A percentile compares a stretch with the other conserved stretches of the same genome.
phyloP scores from a whole-genome alignment of 208 protist genomes.

The Tetramitus jugosus region DNA sequence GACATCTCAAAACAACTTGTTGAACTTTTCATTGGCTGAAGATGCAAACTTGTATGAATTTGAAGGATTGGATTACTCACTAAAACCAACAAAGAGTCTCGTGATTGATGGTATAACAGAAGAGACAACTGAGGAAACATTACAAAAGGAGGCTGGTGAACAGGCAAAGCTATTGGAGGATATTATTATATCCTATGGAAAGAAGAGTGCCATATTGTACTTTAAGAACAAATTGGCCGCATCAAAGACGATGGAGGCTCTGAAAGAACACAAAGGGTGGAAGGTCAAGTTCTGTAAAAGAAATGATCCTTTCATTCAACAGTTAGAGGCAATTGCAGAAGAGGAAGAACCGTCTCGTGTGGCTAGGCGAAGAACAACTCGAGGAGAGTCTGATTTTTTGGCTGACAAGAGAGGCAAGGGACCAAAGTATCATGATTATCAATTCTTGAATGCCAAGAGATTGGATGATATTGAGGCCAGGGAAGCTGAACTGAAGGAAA shows the following conservation, averaged over 20 bases:
- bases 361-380: background rate
- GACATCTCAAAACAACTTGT: conserved; percentile 69
- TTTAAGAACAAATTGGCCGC: background rate
- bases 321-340: background rate
- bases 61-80: conserved; percentile 77
- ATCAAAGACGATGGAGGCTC: background rate
- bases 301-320: conserved; percentile 4
- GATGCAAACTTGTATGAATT: conserved; percentile 88
- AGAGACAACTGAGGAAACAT: background rate
- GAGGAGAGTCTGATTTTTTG: background rate
- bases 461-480: background rate
- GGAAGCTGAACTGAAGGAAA: background rate
- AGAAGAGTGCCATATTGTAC: background rate
- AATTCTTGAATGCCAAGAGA: conserved; percentile 3
- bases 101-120: conserved; percentile 9
- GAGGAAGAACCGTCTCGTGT: background rate
- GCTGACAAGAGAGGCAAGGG: background rate
- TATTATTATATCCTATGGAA: background rate
- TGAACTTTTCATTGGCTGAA: conserved; percentile 79
- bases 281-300: conserved; percentile 8
- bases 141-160: background rate
- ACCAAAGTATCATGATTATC: conserved; percentile 13
- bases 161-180: background rate
- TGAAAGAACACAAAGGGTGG: background rate
- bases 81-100: conserved; percentile 38